Evolutionary conservation across 345 rosid species (phyloP).

Genomic region (Noccaea bulbosa): DNA sequence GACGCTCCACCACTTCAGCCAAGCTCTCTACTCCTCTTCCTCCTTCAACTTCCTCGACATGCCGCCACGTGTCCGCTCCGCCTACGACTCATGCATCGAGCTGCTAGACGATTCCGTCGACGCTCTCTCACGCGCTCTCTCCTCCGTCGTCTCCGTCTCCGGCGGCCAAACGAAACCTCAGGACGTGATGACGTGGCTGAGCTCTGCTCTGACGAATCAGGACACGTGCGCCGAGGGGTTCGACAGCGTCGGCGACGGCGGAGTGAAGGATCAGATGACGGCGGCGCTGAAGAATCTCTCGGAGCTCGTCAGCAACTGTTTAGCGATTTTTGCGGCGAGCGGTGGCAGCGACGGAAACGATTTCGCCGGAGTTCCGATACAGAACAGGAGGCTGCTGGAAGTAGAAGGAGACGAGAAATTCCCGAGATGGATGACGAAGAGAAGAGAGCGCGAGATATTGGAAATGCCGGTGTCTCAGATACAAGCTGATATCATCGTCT

Average conservation of each 20-base stretch:
- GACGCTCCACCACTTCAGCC: constrained; percentile 82
- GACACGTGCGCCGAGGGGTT: constrained; percentile 96
- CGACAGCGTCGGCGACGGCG: constrained; percentile 58
- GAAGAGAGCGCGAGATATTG: constrained; percentile 64
- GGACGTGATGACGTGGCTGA: constrained; percentile 95
- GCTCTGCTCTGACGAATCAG: constrained; percentile 87
- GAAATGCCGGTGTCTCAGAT: constrained; percentile 58
- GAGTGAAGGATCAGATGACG: constrained; percentile 68
- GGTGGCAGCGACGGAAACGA: constrained; percentile 44
- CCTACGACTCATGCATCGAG: constrained; percentile 89
- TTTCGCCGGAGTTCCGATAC: constrained; percentile 85
- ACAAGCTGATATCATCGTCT: constrained; percentile 84
- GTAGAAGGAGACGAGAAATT: constrained; percentile 35
- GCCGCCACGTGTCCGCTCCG: constrained; percentile 68
- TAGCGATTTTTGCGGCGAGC: constrained; percentile 70
- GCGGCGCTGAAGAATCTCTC: constrained; percentile 67
- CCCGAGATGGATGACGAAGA: constrained; percentile 71
- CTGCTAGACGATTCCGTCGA: constrained; percentile 83
- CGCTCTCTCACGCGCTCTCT: constrained; percentile 72
- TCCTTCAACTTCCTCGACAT: constrained; percentile 58
- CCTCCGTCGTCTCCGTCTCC: constrained; percentile 47
- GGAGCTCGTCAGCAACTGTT: constrained; percentile 87
- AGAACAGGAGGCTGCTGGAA: constrained; percentile 60
- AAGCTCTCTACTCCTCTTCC: constrained; percentile 69
- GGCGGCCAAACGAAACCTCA: constrained; percentile 23